These are phyloP conservation scores for Stemphylium beticola DNA, from an alignment of 2,329 filamentous ascomycete genomes.

Conservation along the genomic window DNA sequence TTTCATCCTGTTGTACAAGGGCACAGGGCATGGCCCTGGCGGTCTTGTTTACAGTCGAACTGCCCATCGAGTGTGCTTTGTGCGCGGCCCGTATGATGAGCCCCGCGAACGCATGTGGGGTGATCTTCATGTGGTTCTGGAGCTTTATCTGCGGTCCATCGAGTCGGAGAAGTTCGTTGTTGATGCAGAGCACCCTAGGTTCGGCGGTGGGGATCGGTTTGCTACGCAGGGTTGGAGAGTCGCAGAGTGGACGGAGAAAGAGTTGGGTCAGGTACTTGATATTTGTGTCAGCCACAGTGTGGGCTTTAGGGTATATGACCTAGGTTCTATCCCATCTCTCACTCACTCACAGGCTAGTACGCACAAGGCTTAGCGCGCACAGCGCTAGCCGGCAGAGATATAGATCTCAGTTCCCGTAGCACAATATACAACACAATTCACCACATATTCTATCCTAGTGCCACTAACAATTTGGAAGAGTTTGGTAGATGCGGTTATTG, in stretches of 20 bases:
- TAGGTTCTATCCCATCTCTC: too few species aligned
- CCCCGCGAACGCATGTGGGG: background rate
- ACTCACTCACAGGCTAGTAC: too few species aligned
- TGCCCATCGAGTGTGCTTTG: background rate
- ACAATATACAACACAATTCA: too few species aligned
- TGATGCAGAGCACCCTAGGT: background rate
- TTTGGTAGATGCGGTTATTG: background rate
- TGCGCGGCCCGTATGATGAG: background rate
- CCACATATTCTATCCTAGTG: too few species aligned
- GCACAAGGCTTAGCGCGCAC: too few species aligned
- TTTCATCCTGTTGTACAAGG: background rate
- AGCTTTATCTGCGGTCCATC: background rate
- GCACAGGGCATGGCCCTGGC: background rate
- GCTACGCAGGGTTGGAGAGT: background rate
- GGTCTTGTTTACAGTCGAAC: background rate
- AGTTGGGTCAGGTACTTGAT: background rate
- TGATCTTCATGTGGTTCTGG: background rate
- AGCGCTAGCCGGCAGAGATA: too few species aligned
- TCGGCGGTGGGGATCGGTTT: background rate
- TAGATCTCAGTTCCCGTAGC: too few species aligned
- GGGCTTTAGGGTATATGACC: too few species aligned
- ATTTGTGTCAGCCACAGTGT: too few species aligned
- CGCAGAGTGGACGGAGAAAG: background rate
- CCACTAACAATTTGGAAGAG: too few species aligned
- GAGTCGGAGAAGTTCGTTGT: background rate